Evolutionary conservation across 805 yeast species (phyloP).

Genomic region (Huiozyma sinensis): DNA sequence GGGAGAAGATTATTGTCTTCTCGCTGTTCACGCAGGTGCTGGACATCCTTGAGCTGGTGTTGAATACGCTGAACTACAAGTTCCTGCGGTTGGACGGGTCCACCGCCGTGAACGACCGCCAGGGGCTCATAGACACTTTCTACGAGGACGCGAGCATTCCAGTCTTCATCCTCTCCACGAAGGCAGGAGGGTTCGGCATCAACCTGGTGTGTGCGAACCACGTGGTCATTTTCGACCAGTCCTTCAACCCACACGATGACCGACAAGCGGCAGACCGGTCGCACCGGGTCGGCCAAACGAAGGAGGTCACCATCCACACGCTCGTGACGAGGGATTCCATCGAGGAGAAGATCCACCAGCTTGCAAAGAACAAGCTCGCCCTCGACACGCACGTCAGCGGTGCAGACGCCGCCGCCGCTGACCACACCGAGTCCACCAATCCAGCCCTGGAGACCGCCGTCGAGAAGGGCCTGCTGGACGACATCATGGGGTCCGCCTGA

Average conservation of each 20-base stretch:
- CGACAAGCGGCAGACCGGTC: conserved; percentile 98
- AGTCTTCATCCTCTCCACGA: conserved; percentile 80
- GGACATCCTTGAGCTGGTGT: conserved; percentile 72
- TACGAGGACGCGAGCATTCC: conserved; percentile 75
- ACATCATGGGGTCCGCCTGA: conserved; percentile 14
- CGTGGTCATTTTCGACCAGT: conserved; percentile 84
- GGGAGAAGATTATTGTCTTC: conserved; percentile 67
- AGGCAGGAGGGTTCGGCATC: conserved; percentile 98
- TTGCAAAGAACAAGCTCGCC: conserved; percentile 86
- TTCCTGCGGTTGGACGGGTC: conserved; percentile 87
- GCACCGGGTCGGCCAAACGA: conserved; percentile 90
- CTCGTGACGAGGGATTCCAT: conserved; percentile 65
- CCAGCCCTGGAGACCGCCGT: conserved; percentile 40
- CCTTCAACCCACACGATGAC: conserved; percentile 97
- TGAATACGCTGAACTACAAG: conserved; percentile 52
- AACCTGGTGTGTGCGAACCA: conserved; percentile 90
- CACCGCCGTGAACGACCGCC: conserved; percentile 88
- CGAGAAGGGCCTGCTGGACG: conserved; percentile 35
- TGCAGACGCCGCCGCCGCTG: conserved; percentile 19
- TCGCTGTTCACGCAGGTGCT: conserved; percentile 88
- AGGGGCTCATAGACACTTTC: conserved; percentile 80
- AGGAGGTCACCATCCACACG: conserved; percentile 70
- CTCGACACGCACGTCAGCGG: conserved; percentile 47
- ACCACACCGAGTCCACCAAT: conserved; percentile 17
- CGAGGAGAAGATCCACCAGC: conserved; percentile 76